Conservation (phyloP, 352 stramenopile species). For the Globisporangium spiculum region DNA sequence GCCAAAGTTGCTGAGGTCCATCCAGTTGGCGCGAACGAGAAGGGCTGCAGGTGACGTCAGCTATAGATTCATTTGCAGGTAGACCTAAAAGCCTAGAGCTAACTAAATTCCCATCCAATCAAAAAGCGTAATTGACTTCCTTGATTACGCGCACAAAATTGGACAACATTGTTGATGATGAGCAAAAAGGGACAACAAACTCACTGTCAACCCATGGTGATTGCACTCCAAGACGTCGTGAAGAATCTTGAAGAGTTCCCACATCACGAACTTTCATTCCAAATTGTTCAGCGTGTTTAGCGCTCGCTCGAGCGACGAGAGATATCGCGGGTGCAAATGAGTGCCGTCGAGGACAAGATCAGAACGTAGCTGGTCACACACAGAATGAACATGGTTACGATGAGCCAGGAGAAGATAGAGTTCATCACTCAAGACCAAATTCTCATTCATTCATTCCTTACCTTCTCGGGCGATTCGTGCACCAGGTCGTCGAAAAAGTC, state of each 20-base stretch:
- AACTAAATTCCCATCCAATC: neutral
- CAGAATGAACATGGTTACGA: too few species aligned
- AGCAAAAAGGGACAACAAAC: neutral
- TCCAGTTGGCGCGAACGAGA: neutral
- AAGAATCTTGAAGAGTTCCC: neutral
- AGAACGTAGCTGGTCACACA: conserved; percentile 36
- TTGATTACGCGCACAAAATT: neutral
- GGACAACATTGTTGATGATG: neutral
- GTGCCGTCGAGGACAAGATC: conserved; percentile 77
- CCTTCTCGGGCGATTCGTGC: conserved; percentile 37
- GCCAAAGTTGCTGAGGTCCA: neutral
- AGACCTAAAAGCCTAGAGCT: neutral
- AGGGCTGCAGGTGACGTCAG: neutral
- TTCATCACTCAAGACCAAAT: neutral
- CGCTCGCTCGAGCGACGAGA: conserved; percentile 43
- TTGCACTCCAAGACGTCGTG: neutral
- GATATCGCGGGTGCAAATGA: conserved; percentile 79
- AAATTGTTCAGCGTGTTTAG: conserved; percentile 19
- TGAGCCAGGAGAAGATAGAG: neutral
- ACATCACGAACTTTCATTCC: neutral
- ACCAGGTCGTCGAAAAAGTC: conserved; percentile 88
- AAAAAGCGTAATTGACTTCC: neutral
- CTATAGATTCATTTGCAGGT: neutral
- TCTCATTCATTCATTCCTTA: conserved; percentile 25
- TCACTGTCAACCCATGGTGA: neutral